Evolutionary conservation across 345 rosid species (phyloP).

Genomic region (Combretum micranthum): DNA sequence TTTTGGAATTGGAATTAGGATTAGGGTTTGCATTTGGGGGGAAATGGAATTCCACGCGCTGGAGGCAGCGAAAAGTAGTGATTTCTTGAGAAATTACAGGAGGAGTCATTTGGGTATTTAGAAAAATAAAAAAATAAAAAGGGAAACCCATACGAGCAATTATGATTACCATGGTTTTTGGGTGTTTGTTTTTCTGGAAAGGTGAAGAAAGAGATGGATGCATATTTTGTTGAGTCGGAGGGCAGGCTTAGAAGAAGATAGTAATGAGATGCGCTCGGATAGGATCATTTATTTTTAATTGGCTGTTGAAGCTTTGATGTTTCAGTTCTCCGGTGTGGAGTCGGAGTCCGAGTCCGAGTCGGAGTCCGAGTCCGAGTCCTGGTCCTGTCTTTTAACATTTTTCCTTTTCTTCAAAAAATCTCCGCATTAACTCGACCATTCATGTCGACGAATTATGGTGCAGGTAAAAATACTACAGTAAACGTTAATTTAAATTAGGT

Average conservation of each 20-base stretch:
- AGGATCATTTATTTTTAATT: constrained; percentile 8
- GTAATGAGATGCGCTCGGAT: constrained; percentile 6
- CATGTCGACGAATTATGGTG: too few species aligned
- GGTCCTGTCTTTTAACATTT: too few species aligned
- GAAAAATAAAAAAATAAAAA: too few species aligned
- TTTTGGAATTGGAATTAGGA: constrained; percentile 20
- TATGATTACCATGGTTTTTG: too few species aligned
- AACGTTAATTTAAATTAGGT: too few species aligned
- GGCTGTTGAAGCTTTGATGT: constrained; percentile 1
- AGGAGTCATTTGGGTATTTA: constrained; percentile 39
- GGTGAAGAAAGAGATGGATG: neutral
- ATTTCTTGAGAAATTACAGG: constrained; percentile 47
- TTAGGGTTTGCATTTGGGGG: constrained; percentile 23
- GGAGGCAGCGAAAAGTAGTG: constrained; percentile 12
- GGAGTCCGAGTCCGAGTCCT: too few species aligned
- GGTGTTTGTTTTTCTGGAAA: constrained; percentile 10
- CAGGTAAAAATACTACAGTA: too few species aligned
- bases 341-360: too few species aligned
- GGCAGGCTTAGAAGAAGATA: neutral
- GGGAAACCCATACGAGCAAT: too few species aligned
- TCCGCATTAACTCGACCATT: too few species aligned
- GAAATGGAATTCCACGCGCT: neutral
- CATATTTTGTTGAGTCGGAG: neutral
- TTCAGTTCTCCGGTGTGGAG: too few species aligned
- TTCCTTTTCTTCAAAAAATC: too few species aligned